Evolutionary conservation across 176 grass and related monocot species (phyloP), one percentile per base, ranked within the genome.

Genomic region (Olyra latifolia): DNA sequence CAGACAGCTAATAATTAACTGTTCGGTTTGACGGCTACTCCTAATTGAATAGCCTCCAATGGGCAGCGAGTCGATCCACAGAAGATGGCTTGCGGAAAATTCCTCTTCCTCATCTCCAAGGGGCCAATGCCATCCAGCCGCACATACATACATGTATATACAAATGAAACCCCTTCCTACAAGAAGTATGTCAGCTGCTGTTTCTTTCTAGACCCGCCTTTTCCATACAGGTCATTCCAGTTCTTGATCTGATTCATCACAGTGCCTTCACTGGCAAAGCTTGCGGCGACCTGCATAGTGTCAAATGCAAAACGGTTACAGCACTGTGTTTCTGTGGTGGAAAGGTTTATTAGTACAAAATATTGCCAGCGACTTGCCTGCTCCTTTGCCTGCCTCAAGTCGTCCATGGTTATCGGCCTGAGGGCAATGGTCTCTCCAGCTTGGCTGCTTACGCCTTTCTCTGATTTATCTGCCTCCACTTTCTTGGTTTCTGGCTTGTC

Each of bases 221-320:
- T 91, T 20, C 95, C 95, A 1, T 95, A 95, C 20, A 93, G 75
- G 55, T 98, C 83, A 52, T 98, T 95, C 95, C 95, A 98, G 66
- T 95, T 78, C 85, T 86, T 95, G 14, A 98, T 81, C 41, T 87
- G 78, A 39, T 67, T 91, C 95, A 95, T 95, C 22, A 79, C 61
- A 12, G 40, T 44, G n/a, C 92, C 92, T 41, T 91, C 95, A 20
- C 65, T 52, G 7, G 86, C 75, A 73, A 95, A 91, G 90, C 92
- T 98, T 27, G 92, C 70, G 14, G 86, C 22, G 10, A 98, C 83
- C 95, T 98, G 62, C 19, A 55, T 85, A 27, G 52, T 42, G 30
- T 61, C 30, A 69, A 27, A 57, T 19, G 29, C 17, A 2, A 29
- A 30, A 77, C 14, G 10, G 22, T 71, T 80, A 3, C 29, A 85